Conservation (phyloP, 352 stramenopile species). For the Globisporangium polare region DNA sequence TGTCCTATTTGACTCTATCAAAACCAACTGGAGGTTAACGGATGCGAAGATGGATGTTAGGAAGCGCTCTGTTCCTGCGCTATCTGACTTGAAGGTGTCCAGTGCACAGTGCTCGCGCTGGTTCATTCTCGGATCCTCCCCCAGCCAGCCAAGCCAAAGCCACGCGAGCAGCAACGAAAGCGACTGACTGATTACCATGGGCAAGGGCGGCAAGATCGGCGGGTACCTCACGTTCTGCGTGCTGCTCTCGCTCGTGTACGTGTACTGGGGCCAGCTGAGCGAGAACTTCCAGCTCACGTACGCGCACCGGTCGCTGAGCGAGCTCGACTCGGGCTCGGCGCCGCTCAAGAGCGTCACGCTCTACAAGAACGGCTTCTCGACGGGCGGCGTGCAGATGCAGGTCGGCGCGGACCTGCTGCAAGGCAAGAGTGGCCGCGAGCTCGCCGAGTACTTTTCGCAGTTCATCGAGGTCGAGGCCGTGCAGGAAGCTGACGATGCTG, state of each 20-base stretch:
- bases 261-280: slow-evolving; percentile 49
- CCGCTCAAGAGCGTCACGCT: slow-evolving; percentile 65
- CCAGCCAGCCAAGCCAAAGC: neutral
- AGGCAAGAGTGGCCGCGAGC: slow-evolving; percentile 38
- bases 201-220: slow-evolving; percentile 40
- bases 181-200: slow-evolving; percentile 26
- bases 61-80: neutral
- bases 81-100: slow-evolving; percentile 13
- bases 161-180: neutral
- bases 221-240: slow-evolving; percentile 36
- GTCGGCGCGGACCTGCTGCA: slow-evolving; percentile 56
- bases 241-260: slow-evolving; percentile 38
- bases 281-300: slow-evolving; percentile 69
- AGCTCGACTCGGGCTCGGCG: slow-evolving; percentile 22
- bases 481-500: slow-evolving; percentile 8
- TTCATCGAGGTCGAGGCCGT: slow-evolving; percentile 71
- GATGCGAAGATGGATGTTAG: neutral
- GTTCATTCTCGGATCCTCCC: slow-evolving; percentile 5
- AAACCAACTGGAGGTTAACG: neutral
- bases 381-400: slow-evolving; percentile 66
- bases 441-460: slow-evolving; percentile 79
- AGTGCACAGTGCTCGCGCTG: neutral
- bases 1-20: neutral
- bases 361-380: slow-evolving; percentile 79
- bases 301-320: slow-evolving; percentile 45